Evolutionary conservation across 139 green algal species (phyloP).

Genomic region (Ostreobium quekettii): DNA sequence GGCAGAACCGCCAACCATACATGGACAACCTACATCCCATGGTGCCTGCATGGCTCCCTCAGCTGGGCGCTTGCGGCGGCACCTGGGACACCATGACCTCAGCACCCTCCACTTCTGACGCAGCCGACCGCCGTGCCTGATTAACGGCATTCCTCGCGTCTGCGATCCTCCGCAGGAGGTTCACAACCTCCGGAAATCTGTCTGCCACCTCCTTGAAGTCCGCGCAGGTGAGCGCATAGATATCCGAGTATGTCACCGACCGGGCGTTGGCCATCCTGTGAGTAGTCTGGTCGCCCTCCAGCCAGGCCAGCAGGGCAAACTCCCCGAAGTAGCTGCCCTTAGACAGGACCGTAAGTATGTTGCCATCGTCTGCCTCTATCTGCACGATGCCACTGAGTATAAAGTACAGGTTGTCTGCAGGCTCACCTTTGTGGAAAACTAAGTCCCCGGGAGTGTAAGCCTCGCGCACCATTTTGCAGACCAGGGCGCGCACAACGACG

Average conservation of each 20-base stretch:
- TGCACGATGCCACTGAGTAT: conserved; percentile 31
- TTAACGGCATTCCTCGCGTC: conserved; percentile 12
- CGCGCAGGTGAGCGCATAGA: conserved; percentile 31
- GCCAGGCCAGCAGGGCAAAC: conserved; percentile 33
- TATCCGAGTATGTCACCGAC: conserved; percentile 18
- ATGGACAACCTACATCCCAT: no score
- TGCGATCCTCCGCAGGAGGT: conserved; percentile 26
- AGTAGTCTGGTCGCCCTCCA: conserved; percentile 22
- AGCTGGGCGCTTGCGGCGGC: no score
- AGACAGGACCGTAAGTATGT: conserved; percentile 20
- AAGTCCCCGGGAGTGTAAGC: conserved; percentile 26
- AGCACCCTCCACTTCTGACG: no score
- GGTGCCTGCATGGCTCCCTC: no score
- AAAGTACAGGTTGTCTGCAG: conserved; percentile 36
- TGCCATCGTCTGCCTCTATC: conserved; percentile 21
- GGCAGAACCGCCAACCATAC: no score
- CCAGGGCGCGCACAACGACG: conserved; percentile 28
- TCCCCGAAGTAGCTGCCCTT: conserved; percentile 39
- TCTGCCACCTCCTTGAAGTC: conserved; percentile 32
- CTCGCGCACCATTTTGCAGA: conserved; percentile 27
- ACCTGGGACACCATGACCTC: no score
- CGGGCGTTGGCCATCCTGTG: conserved; percentile 28
- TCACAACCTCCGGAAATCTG: conserved; percentile 32
- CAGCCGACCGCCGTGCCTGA: no score
- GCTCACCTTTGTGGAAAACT: conserved; percentile 32